Base-by-base conservation (phyloP, 805 yeast species). In the Yarrowia sp. region DNA sequence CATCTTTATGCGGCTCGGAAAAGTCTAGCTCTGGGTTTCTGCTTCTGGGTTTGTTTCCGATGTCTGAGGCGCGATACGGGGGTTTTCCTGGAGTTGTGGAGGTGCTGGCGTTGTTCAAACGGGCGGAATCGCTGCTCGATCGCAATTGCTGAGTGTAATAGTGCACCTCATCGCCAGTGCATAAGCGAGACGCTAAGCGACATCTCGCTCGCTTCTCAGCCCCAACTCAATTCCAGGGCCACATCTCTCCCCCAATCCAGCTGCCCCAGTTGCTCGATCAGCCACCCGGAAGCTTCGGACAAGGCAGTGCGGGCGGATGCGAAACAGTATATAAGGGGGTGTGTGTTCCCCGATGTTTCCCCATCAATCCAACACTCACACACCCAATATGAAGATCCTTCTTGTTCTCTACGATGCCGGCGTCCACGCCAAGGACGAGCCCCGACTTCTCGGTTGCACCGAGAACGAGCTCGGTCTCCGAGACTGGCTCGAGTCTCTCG, bases 401-500 rank as follows among this genome's bases (percentile, higher is more conserved):
- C 74, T 84, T 62, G 86, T 84, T 61, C 77, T 84, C 66, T 84
- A 84, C 77, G 73, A 75, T 65, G 88, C 86, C 63, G 81, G 81
- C 42, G 67, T 74, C 36, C 86, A 84, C 69, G 89, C 89, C 63
- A 64, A 70, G 47, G 82, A 85, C 66, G 86, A 84, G 69, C 77
- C 84, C 55, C 78, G 78, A 65, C 78, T 88, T 63, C 78, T 85
- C 64, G 96, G 94, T 32, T 79, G 87, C 65, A 80, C 84, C 65
- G 92, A 88, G 72, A 87, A 87, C 72, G 91, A 87, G 66, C 80
- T 88, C 53, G 94, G 93, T 10, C 77, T 88, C 65, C 79, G 85
- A 59, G 72, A 79, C 63, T 87, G 84, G 78, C 78, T 88, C 51
- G 87, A 85, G 69, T 71, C 75, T n/a, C 76, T 84, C 64, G 94